Evolutionary conservation across 2,329 filamentous ascomycete genomes (phyloP).

Genomic region (Fusarium sp.): DNA sequence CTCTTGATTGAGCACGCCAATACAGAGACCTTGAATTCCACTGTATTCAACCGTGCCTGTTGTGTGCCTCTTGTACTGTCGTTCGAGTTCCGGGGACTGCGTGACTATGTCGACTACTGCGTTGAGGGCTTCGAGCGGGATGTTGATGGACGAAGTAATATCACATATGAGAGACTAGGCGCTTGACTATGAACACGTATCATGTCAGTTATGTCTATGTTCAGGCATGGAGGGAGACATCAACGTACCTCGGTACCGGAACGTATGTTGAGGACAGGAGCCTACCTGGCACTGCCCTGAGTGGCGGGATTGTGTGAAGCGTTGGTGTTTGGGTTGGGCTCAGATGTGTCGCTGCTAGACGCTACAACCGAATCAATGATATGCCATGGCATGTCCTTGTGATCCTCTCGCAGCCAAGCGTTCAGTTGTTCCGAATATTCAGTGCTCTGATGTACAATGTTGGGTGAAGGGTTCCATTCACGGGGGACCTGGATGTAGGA

Average conservation of each 20-base stretch:
- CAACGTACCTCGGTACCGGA: background rate
- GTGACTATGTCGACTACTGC: fast-evolving
- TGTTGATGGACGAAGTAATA: fast-evolving
- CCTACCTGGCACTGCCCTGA: background rate
- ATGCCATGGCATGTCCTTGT: slow-evolving; percentile 9
- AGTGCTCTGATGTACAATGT: background rate
- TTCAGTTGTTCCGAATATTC: background rate
- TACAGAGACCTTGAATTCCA: no score
- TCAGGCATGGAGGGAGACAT: fast-evolving
- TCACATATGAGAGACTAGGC: fast-evolving
- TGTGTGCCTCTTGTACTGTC: background rate
- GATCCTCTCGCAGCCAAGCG: slow-evolving; percentile 7
- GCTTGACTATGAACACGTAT: fast-evolving
- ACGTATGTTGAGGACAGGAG: fast-evolving
- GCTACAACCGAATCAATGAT: background rate
- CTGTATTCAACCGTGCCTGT: no score
- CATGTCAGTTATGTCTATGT: background rate
- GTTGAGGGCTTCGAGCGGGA: no score
- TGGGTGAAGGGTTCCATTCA: fast-evolving
- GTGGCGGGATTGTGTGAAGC: background rate
- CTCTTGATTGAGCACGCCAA: fast-evolving
- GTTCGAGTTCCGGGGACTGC: background rate
- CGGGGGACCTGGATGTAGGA: background rate
- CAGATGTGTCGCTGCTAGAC: background rate
- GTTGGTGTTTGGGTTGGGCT: fast-evolving